Evolutionary conservation across 1,284 basidiomycete genomes (phyloP).

Genomic region (Sanghuangporus weigelae): DNA sequence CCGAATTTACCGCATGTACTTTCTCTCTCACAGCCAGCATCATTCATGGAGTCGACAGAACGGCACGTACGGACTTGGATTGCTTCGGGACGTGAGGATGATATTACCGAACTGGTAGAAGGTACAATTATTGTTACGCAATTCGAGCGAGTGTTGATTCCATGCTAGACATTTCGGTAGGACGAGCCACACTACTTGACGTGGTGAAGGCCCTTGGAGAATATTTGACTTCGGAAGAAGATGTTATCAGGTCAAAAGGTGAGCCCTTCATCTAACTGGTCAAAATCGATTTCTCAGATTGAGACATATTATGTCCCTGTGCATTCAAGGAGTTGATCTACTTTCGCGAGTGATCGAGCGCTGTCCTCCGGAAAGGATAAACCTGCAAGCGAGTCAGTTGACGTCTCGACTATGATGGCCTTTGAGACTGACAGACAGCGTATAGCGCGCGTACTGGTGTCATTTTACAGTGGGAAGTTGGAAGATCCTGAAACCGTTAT

Average conservation of each 20-base stretch:
- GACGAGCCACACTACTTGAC: conserved; percentile 61
- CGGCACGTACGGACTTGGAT: conserved; percentile 73
- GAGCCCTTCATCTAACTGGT: conserved; percentile 51
- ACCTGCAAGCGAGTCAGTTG: conserved; percentile 73
- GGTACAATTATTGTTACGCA: conserved; percentile 35
- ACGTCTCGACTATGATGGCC: neutral
- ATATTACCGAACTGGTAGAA: conserved; percentile 54
- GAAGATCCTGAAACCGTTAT: conserved; percentile 81
- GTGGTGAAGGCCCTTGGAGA: conserved; percentile 87
- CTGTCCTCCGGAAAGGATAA: conserved; percentile 63
- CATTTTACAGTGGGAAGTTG: conserved; percentile 84
- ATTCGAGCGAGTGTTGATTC: neutral
- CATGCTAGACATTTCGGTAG: conserved; percentile 57
- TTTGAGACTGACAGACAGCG: neutral
- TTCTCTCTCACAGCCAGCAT: neutral
- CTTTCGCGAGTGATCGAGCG: conserved; percentile 60
- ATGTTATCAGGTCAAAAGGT: conserved; percentile 77
- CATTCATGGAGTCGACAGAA: conserved; percentile 36
- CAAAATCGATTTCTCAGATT: neutral
- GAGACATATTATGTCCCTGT: conserved; percentile 15
- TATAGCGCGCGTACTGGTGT: conserved; percentile 73
- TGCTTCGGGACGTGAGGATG: conserved; percentile 53
- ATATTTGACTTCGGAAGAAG: conserved; percentile 84
- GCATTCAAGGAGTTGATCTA: conserved; percentile 66
- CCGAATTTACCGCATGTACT: conserved; percentile 3